These are phyloP conservation scores for Phyllosticta citribraziliensis DNA, from an alignment of 2,329 filamentous ascomycete species.

Conservation along the genomic window DNA sequence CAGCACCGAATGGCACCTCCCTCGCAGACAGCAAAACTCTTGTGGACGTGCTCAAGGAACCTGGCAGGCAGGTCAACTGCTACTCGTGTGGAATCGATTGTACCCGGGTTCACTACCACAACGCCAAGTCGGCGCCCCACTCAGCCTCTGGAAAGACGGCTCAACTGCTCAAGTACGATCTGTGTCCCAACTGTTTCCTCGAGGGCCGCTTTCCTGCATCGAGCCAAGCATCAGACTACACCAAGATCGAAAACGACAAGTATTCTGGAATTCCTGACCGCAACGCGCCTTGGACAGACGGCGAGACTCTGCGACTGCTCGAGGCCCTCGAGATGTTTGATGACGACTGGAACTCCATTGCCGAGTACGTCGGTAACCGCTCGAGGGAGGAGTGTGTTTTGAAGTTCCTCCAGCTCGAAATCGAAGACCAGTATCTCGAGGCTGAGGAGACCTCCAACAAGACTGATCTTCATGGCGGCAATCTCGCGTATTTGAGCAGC, in stretches of 20 bases:
- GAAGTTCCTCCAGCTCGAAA: conserved; percentile 91
- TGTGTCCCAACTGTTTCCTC: conserved; percentile 85
- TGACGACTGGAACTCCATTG: conserved; percentile 89
- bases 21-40: conserved; percentile 56
- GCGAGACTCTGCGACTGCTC: conserved; percentile 77
- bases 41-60: conserved; percentile 50
- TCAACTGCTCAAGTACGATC: conserved; percentile 63
- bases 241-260: conserved; percentile 78
- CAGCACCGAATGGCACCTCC: conserved; percentile 53
- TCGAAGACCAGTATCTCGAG: conserved; percentile 94
- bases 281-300: conserved; percentile 83
- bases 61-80: conserved; percentile 65
- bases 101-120: conserved; percentile 60
- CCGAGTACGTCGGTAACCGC: conserved; percentile 82
- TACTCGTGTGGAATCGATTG: conserved; percentile 90
- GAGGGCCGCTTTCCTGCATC: conserved; percentile 75
- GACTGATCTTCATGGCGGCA: conserved; percentile 3
- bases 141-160: conserved; percentile 41
- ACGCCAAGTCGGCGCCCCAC: conserved; percentile 48
- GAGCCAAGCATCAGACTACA: conserved; percentile 70
- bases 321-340: conserved; percentile 90
- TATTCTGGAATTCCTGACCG: conserved; percentile 71
- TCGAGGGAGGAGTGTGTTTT: conserved; percentile 93
- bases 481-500: conserved; percentile 54
- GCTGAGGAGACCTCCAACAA: conserved; percentile 45